Evolutionary conservation across 1,284 basidiomycete genomes (phyloP), one percentile per base, ranked within the genome.

Genomic region (Naganishia albida): DNA sequence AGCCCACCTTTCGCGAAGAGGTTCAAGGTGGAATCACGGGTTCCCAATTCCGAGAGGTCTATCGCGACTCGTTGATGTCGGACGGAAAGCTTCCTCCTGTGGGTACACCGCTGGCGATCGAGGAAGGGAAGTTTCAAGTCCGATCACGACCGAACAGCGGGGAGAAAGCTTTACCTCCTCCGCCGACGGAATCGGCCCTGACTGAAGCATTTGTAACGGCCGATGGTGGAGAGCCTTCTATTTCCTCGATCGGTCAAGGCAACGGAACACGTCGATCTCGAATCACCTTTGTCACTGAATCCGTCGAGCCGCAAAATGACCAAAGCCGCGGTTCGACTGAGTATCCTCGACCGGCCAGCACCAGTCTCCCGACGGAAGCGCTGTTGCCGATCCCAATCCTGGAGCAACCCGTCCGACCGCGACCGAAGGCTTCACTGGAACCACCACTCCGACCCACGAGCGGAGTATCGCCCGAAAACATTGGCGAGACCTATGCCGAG

Each of bases 391-490:
- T 26, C 28, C 16, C 16, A 7, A 30, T 26, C 20, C 2, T 18
- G 13, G 54, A 56, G 10, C 40, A 39, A 56, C n/a, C 39, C 23
- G 40, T 28, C 3, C 25, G 6, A 18, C 25, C 39, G 26, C 25
- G 10, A 44, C 7, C 54, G 2, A 43, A 30, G 30, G 7, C 26
- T 18, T 3, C 26, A 43, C n/a, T 20, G 85, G n/a, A 85, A 66
- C 87, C 87, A 8, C 88, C 88, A 72, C 86, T 89, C 15, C 83
- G 87, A 1, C 88, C 88, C 16, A 76, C 86, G 43, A 87, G 87
- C 15, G 87, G 87, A 7, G 72, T 88, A 53, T 82, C 86, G 69
- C 87, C 85, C 64, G 83, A 84, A 34, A 81, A 85, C 63, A 83
- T 90, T 8, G 85, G 86, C 3, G 72, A 78, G 6, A 85, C 88